A percentile compares a stretch with the other conserved stretches of the same genome.
These are phyloP conservation scores for Ceratocystiopsis sp. DNA, from an alignment of 2,329 filamentous ascomycete genomes.

Conservation along the genomic window DNA sequence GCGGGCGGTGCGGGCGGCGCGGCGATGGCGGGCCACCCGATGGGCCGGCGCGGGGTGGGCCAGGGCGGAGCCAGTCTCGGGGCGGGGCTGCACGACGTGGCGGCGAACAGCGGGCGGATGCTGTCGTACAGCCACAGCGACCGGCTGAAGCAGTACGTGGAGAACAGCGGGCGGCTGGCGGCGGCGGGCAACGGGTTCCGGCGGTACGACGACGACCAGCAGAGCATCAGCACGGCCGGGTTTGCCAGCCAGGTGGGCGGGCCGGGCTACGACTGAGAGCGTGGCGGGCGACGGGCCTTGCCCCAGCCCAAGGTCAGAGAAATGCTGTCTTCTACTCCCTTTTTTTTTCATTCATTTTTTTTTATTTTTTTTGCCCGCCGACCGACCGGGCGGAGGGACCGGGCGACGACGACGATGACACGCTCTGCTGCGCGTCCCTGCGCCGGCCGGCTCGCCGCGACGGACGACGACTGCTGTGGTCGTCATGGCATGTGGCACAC, in stretches of 20 bases:
- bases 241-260: constrained; percentile 87
- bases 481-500: no score
- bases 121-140: constrained; percentile 63
- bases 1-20: constrained; percentile 44
- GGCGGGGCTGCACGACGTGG: constrained; percentile 53
- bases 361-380: no score
- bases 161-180: constrained; percentile 58
- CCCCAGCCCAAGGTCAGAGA: no score
- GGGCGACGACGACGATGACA: no score
- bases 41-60: constrained; percentile 60
- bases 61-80: constrained; percentile 79
- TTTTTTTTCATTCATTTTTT: no score
- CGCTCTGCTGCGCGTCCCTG: no score
- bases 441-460: no score
- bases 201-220: constrained; percentile 76
- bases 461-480: no score
- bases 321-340: no score
- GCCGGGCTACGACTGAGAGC: constrained; percentile 31
- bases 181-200: constrained; percentile 53
- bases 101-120: constrained; percentile 46
- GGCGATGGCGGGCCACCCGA: constrained; percentile 56
- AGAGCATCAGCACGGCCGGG: constrained; percentile 87
- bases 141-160: constrained; percentile 85
- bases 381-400: no score
- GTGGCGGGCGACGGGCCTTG: no score